Evolutionary conservation across 306 rosid genomes (phyloP), one percentile per base, ranked within the genome.

Genomic region (Morella rubra): DNA sequence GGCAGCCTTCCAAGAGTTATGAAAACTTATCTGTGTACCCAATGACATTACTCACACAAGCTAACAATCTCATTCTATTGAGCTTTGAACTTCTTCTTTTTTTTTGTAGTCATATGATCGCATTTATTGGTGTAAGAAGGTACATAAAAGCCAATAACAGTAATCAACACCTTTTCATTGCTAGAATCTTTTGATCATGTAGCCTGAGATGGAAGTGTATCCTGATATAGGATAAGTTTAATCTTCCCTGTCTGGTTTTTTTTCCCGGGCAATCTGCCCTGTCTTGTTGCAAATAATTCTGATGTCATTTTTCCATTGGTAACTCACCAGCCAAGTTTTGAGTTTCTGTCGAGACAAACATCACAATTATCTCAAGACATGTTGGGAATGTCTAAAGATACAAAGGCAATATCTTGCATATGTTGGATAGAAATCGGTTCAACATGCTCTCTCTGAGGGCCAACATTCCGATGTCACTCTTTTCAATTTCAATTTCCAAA

Each of bases 1-100:
- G 45, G 20, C 14, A 47, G 55, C 77, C 82, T 51, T 80, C 41
- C 75, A 41, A 19, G 53, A 42, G 69, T 62, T 44, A 37, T 20
- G 20, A 73, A 54, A 71, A 19, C 19, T 32, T 44, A 73, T 52
- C 47, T 32, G 19, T 37, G 76, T 76, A 56, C 20, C 67, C 32
- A 73, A 37, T 54, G 60, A 44, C 12, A 49, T 73, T 79, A 58
- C 4, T 53, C 60, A 59, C 12, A 71, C 16, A 74, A 37, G 76
- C 64, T 46, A 46, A 45, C 0, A 10, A 1, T 77, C 22, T 44
- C 45, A 27, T 24, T 58, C 53, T 46, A 27, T 3, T 44, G 47
- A 5, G 40, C 27, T 54, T 67, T 41, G 16, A 20, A 56, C 54
- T 44, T 53, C 62, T 52, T 5, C 13, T n/a, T n/a, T n/a, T n/a